Base-by-base conservation (phyloP, 2,329 filamentous ascomycete species). In the Amauroascus verrucosus region DNA sequence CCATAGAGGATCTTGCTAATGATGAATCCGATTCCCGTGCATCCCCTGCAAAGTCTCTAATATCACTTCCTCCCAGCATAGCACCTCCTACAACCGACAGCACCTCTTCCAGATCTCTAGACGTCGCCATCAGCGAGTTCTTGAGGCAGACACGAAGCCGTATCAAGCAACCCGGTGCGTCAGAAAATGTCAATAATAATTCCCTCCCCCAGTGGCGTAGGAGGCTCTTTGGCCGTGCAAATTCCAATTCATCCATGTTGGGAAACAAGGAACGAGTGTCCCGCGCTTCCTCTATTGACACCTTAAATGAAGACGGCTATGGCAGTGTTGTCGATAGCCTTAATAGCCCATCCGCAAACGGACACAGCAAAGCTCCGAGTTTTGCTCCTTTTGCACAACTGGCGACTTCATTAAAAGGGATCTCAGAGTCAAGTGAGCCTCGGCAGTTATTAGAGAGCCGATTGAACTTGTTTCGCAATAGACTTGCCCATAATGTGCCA, bases 241-340 rank as follows among this genome's bases (percentile, higher is more conserved):
- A 67, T 41, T 74, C 72, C 6, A 66, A 68, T 48, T 61, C 66
- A 16, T 72, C 71, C 35, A 50, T 57, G 11, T 61, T 62, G 22
- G 60, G 62, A 8, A 52, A 56, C 6, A 62, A 48, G n/a, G 41
- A 44, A 9, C 43, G 46, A 16, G 59, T 65, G 40, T 74, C 72
- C 3, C 70, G 73, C 33, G 73, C 73, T 26, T 74, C 72, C 61
- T 75, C 73, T n/a, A 69, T 76, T 53, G 74, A 75, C 55, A 75
- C 73, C 22, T 63, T 75, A 8, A 75, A 76, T 56, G 67, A 72
- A 55, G 69, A 71, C 46, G 69, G 70, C 8, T 67, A 67, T 35
- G 66, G 69, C 33, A 68, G 64, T 35, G 63, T 63, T 24, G 56
- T 69, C 18, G 68, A 70, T 16, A 67, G 64, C 43, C 52, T 56